Conservation (phyloP, 345 rosid genomes). For the Laguncularia racemosa region DNA sequence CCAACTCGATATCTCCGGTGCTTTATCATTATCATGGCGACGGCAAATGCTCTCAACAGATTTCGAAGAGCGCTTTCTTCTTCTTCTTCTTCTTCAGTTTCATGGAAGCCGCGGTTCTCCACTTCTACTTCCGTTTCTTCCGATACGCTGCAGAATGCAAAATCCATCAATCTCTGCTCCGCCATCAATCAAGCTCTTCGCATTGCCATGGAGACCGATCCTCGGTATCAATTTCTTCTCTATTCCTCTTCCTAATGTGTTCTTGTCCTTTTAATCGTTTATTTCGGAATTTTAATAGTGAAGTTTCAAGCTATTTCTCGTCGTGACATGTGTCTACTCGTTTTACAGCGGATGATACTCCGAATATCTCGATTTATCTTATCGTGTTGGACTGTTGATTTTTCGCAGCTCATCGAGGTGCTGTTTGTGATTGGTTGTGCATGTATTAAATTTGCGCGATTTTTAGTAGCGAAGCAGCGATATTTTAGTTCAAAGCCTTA, state of each 20-base stretch:
- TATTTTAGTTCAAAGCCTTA: too few relatives aligned
- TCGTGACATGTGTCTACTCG: too few relatives aligned
- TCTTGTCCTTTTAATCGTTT: background rate
- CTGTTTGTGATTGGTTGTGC: too few relatives aligned
- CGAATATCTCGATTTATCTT: too few relatives aligned
- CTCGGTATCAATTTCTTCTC: constrained; percentile 25
- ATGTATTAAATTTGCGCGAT: too few relatives aligned
- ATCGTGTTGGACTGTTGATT: too few relatives aligned
- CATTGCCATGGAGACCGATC: constrained; percentile 41
- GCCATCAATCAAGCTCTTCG: constrained; percentile 54
- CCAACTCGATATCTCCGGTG: too few relatives aligned
- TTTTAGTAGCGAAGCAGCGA: too few relatives aligned
- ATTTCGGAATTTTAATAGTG: background rate
- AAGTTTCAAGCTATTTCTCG: background rate
- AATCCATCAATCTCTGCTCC: constrained; percentile 33
- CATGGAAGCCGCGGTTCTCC: constrained; percentile 2
- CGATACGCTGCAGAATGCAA: constrained; percentile 6
- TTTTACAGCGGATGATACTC: too few relatives aligned
- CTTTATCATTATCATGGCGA: too few relatives aligned
- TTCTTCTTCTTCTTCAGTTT: background rate
- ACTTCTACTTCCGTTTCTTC: constrained; percentile 4
- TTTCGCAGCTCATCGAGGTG: too few relatives aligned
- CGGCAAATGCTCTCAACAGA: background rate
- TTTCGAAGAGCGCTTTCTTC: background rate
- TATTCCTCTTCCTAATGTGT: background rate